Base-by-base conservation (phyloP, 2,329 filamentous ascomycete genomes). In the Diplocarpon rosae region DNA sequence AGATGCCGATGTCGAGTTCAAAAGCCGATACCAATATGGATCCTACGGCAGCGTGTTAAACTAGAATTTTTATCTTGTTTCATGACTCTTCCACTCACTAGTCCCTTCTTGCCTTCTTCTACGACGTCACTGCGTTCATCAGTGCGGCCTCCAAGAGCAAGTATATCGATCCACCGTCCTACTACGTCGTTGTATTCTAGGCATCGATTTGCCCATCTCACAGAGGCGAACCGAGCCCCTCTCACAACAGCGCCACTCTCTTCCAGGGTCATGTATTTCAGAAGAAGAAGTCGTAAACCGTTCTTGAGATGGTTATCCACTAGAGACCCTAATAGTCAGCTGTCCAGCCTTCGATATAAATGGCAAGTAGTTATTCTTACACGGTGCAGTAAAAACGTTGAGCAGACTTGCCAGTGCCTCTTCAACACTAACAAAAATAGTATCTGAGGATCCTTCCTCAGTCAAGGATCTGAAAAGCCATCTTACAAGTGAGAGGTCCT, bases 171-270 rank as follows among this genome's bases (percentile, higher is more conserved):
- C 85, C 87, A 95, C 39, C 92, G 77, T 20, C 79, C 92, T 31
- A 82, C 70, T 9, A 86, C 72, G 57, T 95, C 87, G 15, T 72
- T 72, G 55, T 87, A 95, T 1, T 83, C 76, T 5, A 98, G 69
- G 57, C 87, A 94, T 40, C 85, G 76, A 59, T 96, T 96, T 10
- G 87, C 86, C 71, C 90, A 95, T 46, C 92, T 85, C 7, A 92
- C 80, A 17, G 82, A 82, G 15, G 86, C 82, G 64, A 89, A 92
- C 7, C 85, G 78, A 29, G 84, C 83, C 56, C 83, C 89, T 53
- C 83, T 74, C n/a, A 80, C 68, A 13, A 75, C 68, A n/a, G 68
- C 66, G 1, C 62, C 56, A 5, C 66, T 65, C 13, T 75, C 69
- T 0, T 67, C 56, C 1, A 75, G 66, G 37, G 66, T 68, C 73